Conservation (phyloP, 2,329 filamentous ascomycete genomes). For the Fusarium sp. region DNA sequence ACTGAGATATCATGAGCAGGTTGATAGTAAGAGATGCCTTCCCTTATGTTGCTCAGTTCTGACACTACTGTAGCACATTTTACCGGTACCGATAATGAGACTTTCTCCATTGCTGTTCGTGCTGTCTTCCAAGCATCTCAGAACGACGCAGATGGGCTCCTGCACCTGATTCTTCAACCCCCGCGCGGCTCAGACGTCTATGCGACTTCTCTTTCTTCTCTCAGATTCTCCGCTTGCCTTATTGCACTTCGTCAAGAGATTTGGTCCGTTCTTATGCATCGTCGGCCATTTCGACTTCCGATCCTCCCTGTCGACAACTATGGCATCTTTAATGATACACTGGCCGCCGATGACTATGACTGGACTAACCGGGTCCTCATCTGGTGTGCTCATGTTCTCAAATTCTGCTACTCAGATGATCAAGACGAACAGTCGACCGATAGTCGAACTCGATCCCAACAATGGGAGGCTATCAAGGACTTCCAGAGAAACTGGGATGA, state of each 20-base stretch:
- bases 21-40: background rate
- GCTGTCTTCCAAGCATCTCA: background rate
- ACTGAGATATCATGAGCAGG: background rate
- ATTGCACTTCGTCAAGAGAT: background rate
- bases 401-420: background rate
- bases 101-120: background rate
- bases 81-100: background rate
- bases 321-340: fast-evolving
- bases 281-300: background rate
- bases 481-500: background rate
- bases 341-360: background rate
- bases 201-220: background rate
- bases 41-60: fast-evolving
- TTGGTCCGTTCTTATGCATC: fast-evolving
- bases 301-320: fast-evolving
- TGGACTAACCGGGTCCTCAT: background rate
- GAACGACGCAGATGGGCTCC: background rate
- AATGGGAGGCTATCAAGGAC: background rate
- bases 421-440: fast-evolving
- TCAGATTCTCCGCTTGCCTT: fast-evolving
- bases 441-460: background rate
- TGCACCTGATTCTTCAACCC: background rate
- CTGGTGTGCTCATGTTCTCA: background rate
- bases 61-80: fast-evolving
- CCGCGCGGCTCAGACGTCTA: background rate